A percentile compares a stretch with the other conserved stretches of the same genome.
These are phyloP conservation scores for Aspergillus clavatus DNA, from an alignment of 2,329 filamentous ascomycete genomes.

Conservation along the genomic window DNA sequence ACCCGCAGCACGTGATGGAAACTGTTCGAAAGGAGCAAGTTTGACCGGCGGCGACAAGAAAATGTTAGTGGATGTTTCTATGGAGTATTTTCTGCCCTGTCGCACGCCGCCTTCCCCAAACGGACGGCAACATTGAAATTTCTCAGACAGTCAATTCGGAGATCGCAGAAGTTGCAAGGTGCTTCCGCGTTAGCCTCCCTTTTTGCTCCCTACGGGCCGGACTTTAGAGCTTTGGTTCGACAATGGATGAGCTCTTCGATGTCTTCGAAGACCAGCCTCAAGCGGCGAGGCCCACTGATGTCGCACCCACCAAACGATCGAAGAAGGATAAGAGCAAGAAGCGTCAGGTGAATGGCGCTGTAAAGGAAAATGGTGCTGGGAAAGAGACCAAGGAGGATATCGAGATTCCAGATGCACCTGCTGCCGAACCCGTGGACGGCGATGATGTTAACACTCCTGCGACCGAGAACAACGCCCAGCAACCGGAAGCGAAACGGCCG, in stretches of 20 bases:
- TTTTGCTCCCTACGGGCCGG: constrained; percentile 14
- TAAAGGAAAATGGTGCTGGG: constrained; percentile 51
- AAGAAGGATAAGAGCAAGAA: constrained; percentile 70
- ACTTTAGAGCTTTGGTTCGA: constrained; percentile 13
- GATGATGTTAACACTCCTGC: constrained; percentile 15
- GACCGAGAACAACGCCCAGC: constrained; percentile 30
- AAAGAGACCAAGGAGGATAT: constrained; percentile 30
- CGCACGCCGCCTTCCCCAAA: constrained; percentile 21
- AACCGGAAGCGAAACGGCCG: constrained; percentile 44
- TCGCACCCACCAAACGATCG: constrained; percentile 28
- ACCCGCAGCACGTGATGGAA: constrained; percentile 9
- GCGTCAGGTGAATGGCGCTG: constrained; percentile 74
- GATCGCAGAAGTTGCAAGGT: constrained; percentile 13
- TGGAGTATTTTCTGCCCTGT: constrained; percentile 10
- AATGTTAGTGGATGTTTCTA: background rate
- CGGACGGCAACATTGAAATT: constrained; percentile 28
- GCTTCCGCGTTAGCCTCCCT: constrained; percentile 11
- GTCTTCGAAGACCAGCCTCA: constrained; percentile 68
- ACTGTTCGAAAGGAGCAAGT: constrained; percentile 8
- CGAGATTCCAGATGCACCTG: constrained; percentile 17
- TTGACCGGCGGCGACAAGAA: constrained; percentile 14
- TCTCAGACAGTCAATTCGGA: constrained; percentile 15
- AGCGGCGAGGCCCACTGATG: constrained; percentile 35
- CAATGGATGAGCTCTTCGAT: constrained; percentile 76
- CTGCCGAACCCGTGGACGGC: constrained; percentile 12